Base-by-base conservation (phyloP, 140 eudicot genomes). In the Flaveria floridana region DNA sequence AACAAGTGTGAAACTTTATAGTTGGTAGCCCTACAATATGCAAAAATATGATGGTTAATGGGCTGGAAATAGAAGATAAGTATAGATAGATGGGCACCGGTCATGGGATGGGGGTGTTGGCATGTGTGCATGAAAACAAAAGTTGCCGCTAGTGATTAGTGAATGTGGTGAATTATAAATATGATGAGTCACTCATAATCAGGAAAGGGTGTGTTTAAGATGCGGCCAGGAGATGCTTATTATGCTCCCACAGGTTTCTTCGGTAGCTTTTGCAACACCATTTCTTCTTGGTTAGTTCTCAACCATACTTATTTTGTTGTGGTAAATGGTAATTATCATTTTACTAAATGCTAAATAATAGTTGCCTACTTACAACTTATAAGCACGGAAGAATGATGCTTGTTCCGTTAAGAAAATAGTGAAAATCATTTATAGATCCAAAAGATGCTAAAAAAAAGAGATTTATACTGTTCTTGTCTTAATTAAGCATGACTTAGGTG, bases 261-360 rank as follows among this genome's bases (percentile, higher is more conserved):
- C 53, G 67, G 69, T 76, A 76, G 48, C 67, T 55, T 56, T 30
- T 67, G 80, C 65, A 76, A 76, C 58, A 4, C 68, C 37, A 16
- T 75, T 13, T 75, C 72, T 63, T 76, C 75, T 42, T 76, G 80
- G 80, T 67, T 56, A 21, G 80, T 68, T 34, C 57, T 44, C 50
- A 44, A 7, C 3, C 50, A 44, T 2, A 44, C 50, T 44, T 44
- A 10, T 44, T 44, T 7, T 44, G 50, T 44, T 44, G 48, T 30
- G 1, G 2, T 42, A 42, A 0, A 12, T 30, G 1, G 2, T 42
- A 42, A 0, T 10, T 42, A 1, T 30, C 37, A 30, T 30, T 30
- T 30, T 30, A 30, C 37, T 30, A 30, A 30, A 30, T 30, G 37
- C 6, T 30, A 30, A 0, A 30, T 30, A 6, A 34, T 34, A 4